These are phyloP conservation scores for Brassica juncea DNA, from an alignment of 345 rosid genomes.

Conservation along the genomic window DNA sequence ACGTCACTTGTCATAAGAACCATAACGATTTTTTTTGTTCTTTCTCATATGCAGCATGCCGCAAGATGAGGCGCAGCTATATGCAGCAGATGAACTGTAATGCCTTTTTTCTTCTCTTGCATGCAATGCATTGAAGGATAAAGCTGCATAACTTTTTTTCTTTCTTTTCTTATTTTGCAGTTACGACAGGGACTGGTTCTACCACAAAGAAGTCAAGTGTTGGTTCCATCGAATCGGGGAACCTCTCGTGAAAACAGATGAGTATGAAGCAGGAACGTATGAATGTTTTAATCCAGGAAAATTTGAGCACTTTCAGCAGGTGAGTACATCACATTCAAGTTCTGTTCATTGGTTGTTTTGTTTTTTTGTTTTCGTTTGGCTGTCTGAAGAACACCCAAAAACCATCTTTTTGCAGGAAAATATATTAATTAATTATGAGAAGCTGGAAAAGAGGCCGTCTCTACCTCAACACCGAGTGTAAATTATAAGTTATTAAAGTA, in stretches of 20 bases:
- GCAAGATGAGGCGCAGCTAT: constrained; percentile 83
- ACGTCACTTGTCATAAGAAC: constrained; percentile 11
- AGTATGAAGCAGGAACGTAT: constrained; percentile 85
- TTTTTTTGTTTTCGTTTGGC: background rate
- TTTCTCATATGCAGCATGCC: constrained; percentile 77
- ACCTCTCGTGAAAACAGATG: constrained; percentile 77
- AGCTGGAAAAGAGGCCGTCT: constrained; percentile 81
- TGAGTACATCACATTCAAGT: constrained; percentile 31
- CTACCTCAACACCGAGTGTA: constrained; percentile 33
- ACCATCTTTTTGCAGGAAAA: constrained; percentile 33
- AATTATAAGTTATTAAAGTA: constrained; percentile 14
- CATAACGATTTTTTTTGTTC: background rate
- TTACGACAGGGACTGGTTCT: constrained; percentile 81
- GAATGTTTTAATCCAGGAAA: constrained; percentile 78
- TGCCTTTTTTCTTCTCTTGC: constrained; percentile 31
- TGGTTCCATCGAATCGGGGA: constrained; percentile 82
- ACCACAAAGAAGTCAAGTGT: constrained; percentile 75
- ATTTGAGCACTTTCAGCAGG: constrained; percentile 75
- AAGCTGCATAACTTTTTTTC: constrained; percentile 1
- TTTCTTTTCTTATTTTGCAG: constrained; percentile 45
- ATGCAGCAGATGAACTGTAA: constrained; percentile 93
- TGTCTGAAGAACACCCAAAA: constrained; percentile 12
- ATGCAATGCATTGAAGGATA: constrained; percentile 1
- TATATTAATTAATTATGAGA: constrained; percentile 73
- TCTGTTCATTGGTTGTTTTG: background rate